Conservation (phyloP, 2,329 filamentous ascomycete species). For the Colletotrichum godetiae region DNA sequence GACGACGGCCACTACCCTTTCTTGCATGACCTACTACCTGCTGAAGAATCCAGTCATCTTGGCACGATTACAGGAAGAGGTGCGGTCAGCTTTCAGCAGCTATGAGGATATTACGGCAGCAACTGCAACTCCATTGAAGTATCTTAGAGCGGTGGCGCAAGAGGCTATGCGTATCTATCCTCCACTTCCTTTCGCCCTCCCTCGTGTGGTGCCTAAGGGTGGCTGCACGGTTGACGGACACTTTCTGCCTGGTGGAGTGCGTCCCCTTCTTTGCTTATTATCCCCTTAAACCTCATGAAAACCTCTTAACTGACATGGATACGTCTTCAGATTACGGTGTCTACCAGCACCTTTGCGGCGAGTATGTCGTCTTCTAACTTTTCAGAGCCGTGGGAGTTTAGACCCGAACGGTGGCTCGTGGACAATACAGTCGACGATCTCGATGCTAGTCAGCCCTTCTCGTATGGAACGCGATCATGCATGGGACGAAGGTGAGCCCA, state of each 20-base stretch:
- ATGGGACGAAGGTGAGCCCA: not conserved
- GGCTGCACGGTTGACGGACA: not conserved
- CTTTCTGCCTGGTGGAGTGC: not conserved
- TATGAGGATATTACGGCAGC: not conserved
- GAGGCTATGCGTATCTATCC: not conserved
- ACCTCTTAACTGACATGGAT: no score
- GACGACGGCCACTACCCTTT: not conserved
- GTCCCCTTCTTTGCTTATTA: not conserved
- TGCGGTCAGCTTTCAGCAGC: not conserved
- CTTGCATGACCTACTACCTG: not conserved
- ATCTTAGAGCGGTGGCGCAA: not conserved
- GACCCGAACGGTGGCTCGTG: not conserved
- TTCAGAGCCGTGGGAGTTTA: not conserved
- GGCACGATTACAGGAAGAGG: not conserved
- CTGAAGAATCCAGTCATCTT: not conserved
- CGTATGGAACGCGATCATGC: not conserved
- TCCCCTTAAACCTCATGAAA: no score
- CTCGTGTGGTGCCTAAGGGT: not conserved
- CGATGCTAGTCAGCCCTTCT: slow-evolving; percentile 13
- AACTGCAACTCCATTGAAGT: not conserved
- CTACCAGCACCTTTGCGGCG: slow-evolving; percentile 1
- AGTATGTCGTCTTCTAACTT: not conserved
- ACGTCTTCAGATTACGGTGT: not conserved
- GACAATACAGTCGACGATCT: not conserved
- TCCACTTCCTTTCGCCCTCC: not conserved